Evolutionary conservation across 352 stramenopile species (phyloP).

Genomic region (Globisporangium nodosum): DNA sequence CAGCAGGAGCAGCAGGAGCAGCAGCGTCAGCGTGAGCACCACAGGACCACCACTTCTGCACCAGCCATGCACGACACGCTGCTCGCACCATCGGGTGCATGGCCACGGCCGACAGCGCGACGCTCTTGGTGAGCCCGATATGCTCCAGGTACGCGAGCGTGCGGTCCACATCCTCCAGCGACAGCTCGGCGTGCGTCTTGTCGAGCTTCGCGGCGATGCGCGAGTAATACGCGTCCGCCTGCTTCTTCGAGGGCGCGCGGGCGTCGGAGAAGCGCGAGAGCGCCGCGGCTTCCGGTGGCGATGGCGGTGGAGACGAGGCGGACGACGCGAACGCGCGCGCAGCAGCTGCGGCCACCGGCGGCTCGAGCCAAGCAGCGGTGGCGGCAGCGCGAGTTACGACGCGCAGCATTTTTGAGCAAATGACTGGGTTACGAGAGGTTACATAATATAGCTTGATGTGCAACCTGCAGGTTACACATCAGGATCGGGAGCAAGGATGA

Average conservation of each 20-base stretch:
- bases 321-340: not conserved
- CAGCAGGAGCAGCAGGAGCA: too few relatives aligned
- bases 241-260: constrained; percentile 7
- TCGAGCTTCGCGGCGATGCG: constrained; percentile 34
- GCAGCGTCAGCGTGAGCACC: not conserved
- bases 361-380: not conserved
- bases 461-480: too few relatives aligned
- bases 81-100: constrained; percentile 26
- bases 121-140: constrained; percentile 22
- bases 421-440: too few relatives aligned
- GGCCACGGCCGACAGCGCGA: constrained; percentile 26
- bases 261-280: constrained; percentile 1
- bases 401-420: too few relatives aligned
- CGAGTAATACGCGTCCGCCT: constrained; percentile 22
- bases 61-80: not conserved
- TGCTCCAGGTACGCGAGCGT: constrained; percentile 25
- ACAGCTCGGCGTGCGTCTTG: constrained; percentile 9
- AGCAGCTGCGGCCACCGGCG: too few relatives aligned
- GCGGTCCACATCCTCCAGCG: constrained; percentile 21
- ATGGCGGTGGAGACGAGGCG: not conserved
- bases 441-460: too few relatives aligned
- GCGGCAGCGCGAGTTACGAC: not conserved
- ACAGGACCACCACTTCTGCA: not conserved
- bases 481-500: too few relatives aligned
- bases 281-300: too few relatives aligned